These are phyloP conservation scores for Penicillium mononematosum DNA, from an alignment of 495 filamentous ascomycete genomes.

Conservation along the genomic window DNA sequence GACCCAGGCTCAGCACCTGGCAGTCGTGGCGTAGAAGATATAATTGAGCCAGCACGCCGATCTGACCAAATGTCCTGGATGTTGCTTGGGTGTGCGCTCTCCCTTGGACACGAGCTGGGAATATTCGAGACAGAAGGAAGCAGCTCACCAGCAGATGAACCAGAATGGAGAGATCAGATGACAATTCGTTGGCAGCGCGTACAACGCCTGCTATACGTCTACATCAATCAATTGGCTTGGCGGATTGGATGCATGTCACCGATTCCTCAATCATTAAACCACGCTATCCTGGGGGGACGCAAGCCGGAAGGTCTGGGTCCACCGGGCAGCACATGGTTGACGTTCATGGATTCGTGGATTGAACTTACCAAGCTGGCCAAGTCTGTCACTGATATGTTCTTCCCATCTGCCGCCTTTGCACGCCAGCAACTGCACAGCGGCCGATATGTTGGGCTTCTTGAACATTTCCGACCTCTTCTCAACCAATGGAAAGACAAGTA, in stretches of 20 bases:
- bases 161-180: slow-evolving; percentile 38
- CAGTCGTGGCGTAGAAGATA: slow-evolving; percentile 45
- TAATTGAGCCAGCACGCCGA: slow-evolving; percentile 51
- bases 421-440: slow-evolving; percentile 52
- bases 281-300: slow-evolving; percentile 38
- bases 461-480: slow-evolving; percentile 52
- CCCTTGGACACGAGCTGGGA: slow-evolving; percentile 52
- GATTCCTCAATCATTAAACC: slow-evolving; percentile 50
- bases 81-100: slow-evolving; percentile 50
- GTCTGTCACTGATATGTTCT: slow-evolving; percentile 55
- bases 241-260: slow-evolving; percentile 54
- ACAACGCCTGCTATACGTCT: slow-evolving; percentile 50
- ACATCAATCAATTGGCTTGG: slow-evolving; percentile 54
- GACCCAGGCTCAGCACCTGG: slow-evolving; percentile 27
- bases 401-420: slow-evolving; percentile 51
- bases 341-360: slow-evolving; percentile 52
- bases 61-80: slow-evolving; percentile 61
- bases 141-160: slow-evolving; percentile 23
- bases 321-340: slow-evolving; percentile 40
- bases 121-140: slow-evolving; percentile 47
- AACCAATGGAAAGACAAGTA: slow-evolving; percentile 52
- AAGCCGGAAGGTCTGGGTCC: slow-evolving; percentile 31
- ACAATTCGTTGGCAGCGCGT: slow-evolving; percentile 44
- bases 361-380: slow-evolving; percentile 54
- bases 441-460: slow-evolving; percentile 52